Base-by-base conservation (phyloP, 2,329 filamentous ascomycete genomes). In the Fusarium cyanostomum region DNA sequence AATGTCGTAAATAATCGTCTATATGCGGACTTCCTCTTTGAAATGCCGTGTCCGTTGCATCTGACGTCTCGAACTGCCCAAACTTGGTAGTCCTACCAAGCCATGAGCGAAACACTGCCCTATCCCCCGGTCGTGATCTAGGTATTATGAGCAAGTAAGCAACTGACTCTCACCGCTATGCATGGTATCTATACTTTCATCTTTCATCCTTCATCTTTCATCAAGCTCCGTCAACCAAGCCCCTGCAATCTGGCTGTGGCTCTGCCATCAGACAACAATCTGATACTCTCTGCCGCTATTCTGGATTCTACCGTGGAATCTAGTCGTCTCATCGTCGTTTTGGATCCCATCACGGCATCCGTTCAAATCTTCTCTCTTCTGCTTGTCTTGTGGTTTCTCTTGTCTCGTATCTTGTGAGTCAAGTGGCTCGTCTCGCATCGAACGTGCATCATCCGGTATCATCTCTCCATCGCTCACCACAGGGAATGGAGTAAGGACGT, bases 401-500 rank as follows among this genome's bases (percentile, higher is more conserved):
- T 61, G 57, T 24, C 54, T 66, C 11, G 65, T 54, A 11, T 73
- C 69, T 10, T 67, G 67, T 7, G 68, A 59, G 10, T 62, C 51
- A 24, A 73, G 63, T 8, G 76, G 75, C 30, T 77, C 73, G 46
- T 77, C 76, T 45, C 70, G 71, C 58, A 73, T 70, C 27, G 71
- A 64, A 55, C 74, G 73, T 15, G 72, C 75, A 34, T 77, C 70
- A 64, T 86, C 84, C 1, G 83, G 82, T 53, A 86, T 74, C 38
- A 89, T 81, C 63, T 86, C 82, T 26, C 82, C 78, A 37, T 84
- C 82, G 52, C 80, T 79, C 13, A 89, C 85, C 11, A 86, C 81
- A 2, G 87, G 89, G 77, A 89, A 91, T 5, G 89, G 87, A 31
- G 86, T 89, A 51, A 91, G 80, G 15, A 90, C 87, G 71, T 87